Conservation (phyloP, 2,329 filamentous ascomycete species). For the Pseudocercospora fuligena region DNA sequence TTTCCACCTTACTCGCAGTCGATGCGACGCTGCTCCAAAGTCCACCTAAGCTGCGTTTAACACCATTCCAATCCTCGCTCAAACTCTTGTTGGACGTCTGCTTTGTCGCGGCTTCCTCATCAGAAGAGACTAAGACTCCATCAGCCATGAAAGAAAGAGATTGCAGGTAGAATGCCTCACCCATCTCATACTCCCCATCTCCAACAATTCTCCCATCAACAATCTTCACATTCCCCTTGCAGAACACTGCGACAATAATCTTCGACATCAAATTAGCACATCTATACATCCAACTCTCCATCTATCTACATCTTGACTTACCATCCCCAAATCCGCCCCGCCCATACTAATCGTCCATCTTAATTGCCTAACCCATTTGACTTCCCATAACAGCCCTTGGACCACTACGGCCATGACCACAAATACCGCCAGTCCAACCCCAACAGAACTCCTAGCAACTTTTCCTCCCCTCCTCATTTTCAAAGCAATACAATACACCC, state of each 20-base stretch:
- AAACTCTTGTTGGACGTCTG: background rate
- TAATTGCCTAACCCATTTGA: background rate
- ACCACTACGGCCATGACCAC: background rate
- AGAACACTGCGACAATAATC: background rate
- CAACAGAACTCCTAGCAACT: background rate
- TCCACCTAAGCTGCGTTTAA: background rate
- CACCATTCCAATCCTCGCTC: background rate
- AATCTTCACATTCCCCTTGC: background rate
- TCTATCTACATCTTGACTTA: background rate
- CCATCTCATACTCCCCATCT: background rate
- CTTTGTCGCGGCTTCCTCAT: background rate
- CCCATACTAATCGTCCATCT: background rate
- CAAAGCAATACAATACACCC: background rate
- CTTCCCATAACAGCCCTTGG: background rate
- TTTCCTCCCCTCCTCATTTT: background rate
- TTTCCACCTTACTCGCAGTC: background rate
- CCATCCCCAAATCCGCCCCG: background rate
- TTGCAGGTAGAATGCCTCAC: background rate
- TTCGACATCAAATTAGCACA: background rate
- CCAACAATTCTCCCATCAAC: background rate
- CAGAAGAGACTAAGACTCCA: background rate
- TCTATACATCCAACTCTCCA: background rate
- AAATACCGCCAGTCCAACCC: background rate
- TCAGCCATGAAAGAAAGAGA: background rate
- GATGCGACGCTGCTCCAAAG: background rate